Evolutionary conservation across 2,329 filamentous ascomycete species (phyloP), one percentile per base, ranked within the genome.

Genomic region (Venturia pyrina): DNA sequence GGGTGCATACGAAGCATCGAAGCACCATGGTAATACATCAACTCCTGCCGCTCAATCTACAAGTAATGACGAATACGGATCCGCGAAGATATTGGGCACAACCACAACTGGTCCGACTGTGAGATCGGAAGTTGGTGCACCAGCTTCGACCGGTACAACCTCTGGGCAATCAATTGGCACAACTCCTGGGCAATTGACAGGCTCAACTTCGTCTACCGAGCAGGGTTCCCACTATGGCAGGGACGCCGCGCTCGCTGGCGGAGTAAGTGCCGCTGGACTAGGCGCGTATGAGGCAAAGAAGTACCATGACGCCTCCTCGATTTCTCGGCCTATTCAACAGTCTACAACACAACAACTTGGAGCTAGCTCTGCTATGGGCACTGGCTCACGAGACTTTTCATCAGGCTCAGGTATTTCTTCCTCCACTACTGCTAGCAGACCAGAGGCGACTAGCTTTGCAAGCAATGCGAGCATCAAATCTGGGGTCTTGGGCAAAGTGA

Each of bases 401-500:
- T 59, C 53, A 37, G 53, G 53, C 28, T 59, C 53, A 59, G 53
- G 53, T 59, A 59, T 59, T 59, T 59, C 28, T 59, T 59, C 53
- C 53, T 34, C 19, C 13, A 17, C 50, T n/a, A 53, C 21, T 11
- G 11, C 48, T 28, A 53, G 48, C 21, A 59, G 53, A 37, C 53
- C 53, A 37, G 28, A 59, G 34, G 15, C 19, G 34, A 40, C 5
- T 28, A 65, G 48, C 34, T 0, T 46, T 28, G 48, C 50, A 40
- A 53, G 43, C 44, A 59, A 57, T 44, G 63, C 63, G 19, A 57
- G 48, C 37, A 65, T 65, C 37, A 65, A 65, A 32, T 65, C 63
- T 53, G 48, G 48, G 7, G n/a, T 65, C 8, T 3, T 65, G n/a
- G 63, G 63, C 48, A 65, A 44, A 32, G 63, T 59, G 1, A 50